These are phyloP conservation scores for Fusarium guadeloupense DNA, from an alignment of 2,329 filamentous ascomycete species.

Conservation along the genomic window DNA sequence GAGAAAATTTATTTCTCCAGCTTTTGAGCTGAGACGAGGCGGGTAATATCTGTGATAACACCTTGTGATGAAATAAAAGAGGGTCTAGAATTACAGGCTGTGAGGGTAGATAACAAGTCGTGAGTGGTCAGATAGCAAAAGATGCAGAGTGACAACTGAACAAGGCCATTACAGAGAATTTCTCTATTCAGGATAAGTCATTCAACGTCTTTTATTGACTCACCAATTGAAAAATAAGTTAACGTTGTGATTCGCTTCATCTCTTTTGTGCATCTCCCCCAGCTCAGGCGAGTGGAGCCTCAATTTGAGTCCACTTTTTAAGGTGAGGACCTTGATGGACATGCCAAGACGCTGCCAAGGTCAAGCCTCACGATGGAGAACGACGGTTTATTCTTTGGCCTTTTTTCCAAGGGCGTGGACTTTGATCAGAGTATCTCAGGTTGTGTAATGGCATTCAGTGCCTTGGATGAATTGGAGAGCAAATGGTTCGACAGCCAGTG, in stretches of 20 bases:
- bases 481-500: background rate
- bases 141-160: background rate
- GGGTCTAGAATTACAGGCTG: background rate
- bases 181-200: background rate
- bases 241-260: slow-evolving; percentile 6
- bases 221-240: no score
- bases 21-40: no score
- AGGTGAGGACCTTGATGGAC: slow-evolving; percentile 42
- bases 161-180: background rate
- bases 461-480: no score
- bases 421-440: no score
- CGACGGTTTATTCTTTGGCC: background rate
- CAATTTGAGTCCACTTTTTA: slow-evolving; percentile 23
- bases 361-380: slow-evolving; percentile 16
- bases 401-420: no score
- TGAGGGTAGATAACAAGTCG: background rate
- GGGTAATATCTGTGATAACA: slow-evolving; percentile 9
- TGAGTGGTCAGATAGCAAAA: background rate
- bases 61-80: background rate
- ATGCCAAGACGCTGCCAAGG: slow-evolving; percentile 32
- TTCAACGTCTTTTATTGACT: no score
- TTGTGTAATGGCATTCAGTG: no score
- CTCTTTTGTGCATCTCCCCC: background rate
- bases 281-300: slow-evolving; percentile 7
- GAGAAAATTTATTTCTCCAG: background rate